These are phyloP conservation scores for Verticillium tricorpus DNA, from an alignment of 2,329 filamentous ascomycete species.

Conservation along the genomic window DNA sequence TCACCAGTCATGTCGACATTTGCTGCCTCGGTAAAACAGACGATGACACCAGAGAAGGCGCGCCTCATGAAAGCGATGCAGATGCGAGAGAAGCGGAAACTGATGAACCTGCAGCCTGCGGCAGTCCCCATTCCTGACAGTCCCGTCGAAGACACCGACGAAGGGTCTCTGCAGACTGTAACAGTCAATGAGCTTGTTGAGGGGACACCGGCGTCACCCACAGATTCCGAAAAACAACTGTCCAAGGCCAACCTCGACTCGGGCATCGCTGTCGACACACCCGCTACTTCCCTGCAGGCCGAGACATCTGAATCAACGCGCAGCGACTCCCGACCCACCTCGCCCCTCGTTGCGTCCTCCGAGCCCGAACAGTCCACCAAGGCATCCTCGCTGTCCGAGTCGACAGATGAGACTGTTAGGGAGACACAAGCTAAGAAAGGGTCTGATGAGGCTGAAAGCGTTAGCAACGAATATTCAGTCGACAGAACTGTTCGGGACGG, in stretches of 20 bases:
- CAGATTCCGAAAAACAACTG: constrained; percentile 26
- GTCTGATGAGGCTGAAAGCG: not conserved
- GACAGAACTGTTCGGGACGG: not conserved
- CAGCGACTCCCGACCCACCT: constrained; percentile 54
- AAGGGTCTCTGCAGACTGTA: constrained; percentile 11
- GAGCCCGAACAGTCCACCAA: constrained; percentile 57
- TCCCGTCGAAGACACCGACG: constrained; percentile 13
- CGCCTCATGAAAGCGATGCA: constrained; percentile 93
- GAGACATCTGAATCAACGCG: constrained; percentile 45
- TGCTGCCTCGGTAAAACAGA: constrained; percentile 37
- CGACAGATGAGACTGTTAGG: constrained; percentile 55
- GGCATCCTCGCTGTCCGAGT: constrained; percentile 60
- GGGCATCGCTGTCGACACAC: constrained; percentile 45
- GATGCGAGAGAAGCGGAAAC: constrained; percentile 74
- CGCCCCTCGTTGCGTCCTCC: constrained; percentile 47
- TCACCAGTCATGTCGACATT: constrained; percentile 33
- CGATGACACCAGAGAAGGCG: constrained; percentile 83
- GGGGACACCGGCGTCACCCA: constrained; percentile 14
- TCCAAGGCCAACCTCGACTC: constrained; percentile 48
- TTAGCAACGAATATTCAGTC: not conserved
- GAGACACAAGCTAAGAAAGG: constrained; percentile 27
- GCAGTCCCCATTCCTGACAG: constrained; percentile 20
- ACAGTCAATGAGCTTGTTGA: constrained; percentile 3
- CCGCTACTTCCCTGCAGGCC: constrained; percentile 33
- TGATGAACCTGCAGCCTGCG: constrained; percentile 28